Percentiles rank a stretch among this genome's conserved stretches.
These are phyloP conservation scores for Suillus spraguei DNA, from an alignment of 768 basidiomycete species.

Conservation along the genomic window DNA sequence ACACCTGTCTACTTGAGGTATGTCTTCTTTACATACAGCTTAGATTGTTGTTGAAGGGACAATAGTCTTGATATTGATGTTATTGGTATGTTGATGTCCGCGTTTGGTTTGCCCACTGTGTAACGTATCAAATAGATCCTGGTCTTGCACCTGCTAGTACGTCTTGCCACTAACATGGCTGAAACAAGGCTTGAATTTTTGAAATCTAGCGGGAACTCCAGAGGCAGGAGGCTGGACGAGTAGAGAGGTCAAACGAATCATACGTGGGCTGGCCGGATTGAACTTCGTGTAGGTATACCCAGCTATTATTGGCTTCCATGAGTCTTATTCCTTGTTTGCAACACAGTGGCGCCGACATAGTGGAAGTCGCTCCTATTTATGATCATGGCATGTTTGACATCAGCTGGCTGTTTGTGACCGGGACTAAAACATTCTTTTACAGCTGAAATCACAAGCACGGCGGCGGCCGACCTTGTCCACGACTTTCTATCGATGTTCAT, in stretches of 20 bases:
- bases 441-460: conserved; percentile 46
- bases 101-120: not conserved
- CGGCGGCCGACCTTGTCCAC: conserved; percentile 47
- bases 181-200: not conserved
- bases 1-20: conserved; percentile 78
- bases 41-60: not conserved
- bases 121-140: conserved; percentile 51
- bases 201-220: conserved; percentile 70
- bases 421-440: conserved; percentile 5
- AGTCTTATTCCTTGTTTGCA: conserved; percentile 7
- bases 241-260: conserved; percentile 78
- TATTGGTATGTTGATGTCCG: conserved; percentile 48
- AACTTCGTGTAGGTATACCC: conserved; percentile 68
- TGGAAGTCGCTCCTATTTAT: conserved; percentile 76
- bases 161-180: conserved; percentile 27
- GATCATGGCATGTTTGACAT: conserved; percentile 53
- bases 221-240: conserved; percentile 87
- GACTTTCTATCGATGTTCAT: conserved; percentile 46
- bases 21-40: not conserved
- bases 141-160: conserved; percentile 77
- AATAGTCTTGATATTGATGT: conserved; percentile 80
- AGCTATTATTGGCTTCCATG: not conserved
- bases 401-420: not conserved
- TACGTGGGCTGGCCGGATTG: conserved; percentile 76
- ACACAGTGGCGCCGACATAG: conserved; percentile 66